phyloP scores from a whole-genome alignment of 208 protist species.

The Trypanosoma lewisi region DNA sequence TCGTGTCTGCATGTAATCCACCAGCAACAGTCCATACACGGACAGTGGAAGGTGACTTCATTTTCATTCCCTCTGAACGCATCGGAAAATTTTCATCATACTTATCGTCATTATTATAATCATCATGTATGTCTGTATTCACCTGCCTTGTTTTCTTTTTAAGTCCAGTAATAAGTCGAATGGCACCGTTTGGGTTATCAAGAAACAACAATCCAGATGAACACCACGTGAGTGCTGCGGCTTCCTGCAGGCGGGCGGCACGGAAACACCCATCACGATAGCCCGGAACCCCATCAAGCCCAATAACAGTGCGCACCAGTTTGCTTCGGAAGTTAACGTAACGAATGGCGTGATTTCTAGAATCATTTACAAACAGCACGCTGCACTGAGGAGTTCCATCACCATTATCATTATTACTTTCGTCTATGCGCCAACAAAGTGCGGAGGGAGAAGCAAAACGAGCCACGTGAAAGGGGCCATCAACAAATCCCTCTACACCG shows the following conservation, averaged over 20 bases:
- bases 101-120: too few species aligned
- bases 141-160: neutral
- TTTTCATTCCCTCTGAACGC: neutral
- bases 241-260: conserved; percentile 44
- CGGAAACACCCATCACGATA: conserved; percentile 69
- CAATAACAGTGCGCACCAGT: conserved; percentile 69
- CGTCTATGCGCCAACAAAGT: conserved; percentile 72
- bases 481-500: conserved; percentile 50
- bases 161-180: conserved; percentile 62
- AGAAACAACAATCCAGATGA: conserved; percentile 61
- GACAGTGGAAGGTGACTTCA: conserved; percentile 1
- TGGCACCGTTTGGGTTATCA: conserved; percentile 54
- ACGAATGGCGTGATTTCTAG: conserved; percentile 69
- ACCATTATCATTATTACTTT: conserved; percentile 1
- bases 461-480: conserved; percentile 64
- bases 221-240: conserved; percentile 59
- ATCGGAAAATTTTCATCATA: too few species aligned
- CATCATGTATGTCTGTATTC: too few species aligned
- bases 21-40: conserved; percentile 72
- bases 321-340: conserved; percentile 59
- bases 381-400: conserved; percentile 12
- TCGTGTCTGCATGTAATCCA: conserved; percentile 5
- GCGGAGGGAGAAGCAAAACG: conserved; percentile 57
- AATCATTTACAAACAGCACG: conserved; percentile 81
- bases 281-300: conserved; percentile 64